A percentile compares a stretch with the other conserved stretches of the same genome.
Evolutionary conservation across 805 yeast species (phyloP).

Genomic region (Saturnispora quitensis): DNA sequence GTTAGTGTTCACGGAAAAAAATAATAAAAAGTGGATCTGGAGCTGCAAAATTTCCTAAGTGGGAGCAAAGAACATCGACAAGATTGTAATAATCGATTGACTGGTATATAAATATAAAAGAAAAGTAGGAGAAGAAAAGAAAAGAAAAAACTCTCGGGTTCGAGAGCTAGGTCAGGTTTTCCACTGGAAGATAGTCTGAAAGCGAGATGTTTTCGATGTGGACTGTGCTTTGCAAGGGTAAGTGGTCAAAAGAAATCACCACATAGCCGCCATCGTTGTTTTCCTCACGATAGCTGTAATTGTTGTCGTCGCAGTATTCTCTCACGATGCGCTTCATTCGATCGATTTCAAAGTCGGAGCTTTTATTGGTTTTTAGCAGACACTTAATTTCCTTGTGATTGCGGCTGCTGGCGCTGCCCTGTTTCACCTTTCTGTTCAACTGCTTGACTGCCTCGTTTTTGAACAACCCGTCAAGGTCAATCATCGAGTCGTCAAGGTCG

Average conservation of each 20-base stretch:
- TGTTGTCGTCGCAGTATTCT: background rate
- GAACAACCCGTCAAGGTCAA: constrained; percentile 86
- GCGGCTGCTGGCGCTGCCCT: background rate
- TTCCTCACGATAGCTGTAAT: background rate
- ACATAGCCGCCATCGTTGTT: background rate
- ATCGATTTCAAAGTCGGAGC: background rate
- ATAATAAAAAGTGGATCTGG: background rate
- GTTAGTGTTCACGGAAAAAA: background rate
- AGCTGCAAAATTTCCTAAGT: background rate
- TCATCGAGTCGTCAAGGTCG: constrained; percentile 76
- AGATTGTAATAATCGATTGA: background rate
- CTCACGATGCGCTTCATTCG: constrained; percentile 5
- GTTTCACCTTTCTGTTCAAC: background rate
- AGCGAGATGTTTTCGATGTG: background rate
- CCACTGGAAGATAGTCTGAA: constrained; percentile 1
- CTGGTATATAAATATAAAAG: background rate
- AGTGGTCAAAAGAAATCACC: background rate
- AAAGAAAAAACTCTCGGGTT: background rate
- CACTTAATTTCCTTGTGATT: constrained; percentile 1
- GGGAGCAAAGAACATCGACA: background rate
- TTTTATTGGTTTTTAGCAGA: background rate
- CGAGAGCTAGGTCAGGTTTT: background rate
- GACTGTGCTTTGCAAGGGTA: background rate
- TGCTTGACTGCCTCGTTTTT: constrained; percentile 65
- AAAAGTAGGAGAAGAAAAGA: background rate